Percentiles rank a stretch among this genome's conserved stretches.
Conservation (phyloP, 805 yeast genomes). For the Yarrowia hollandica region DNA sequence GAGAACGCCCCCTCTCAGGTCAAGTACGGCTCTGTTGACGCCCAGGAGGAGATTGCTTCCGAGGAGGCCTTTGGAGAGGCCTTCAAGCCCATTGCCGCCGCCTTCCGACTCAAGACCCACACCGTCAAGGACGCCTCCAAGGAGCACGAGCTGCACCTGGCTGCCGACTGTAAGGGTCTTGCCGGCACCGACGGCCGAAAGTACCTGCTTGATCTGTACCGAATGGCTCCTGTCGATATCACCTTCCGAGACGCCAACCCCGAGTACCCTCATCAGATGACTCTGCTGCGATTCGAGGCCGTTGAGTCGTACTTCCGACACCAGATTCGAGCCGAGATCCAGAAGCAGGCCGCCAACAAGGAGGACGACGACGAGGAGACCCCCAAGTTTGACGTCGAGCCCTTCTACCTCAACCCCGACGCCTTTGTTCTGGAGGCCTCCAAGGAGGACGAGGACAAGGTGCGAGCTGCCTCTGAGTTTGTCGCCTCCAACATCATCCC, state of each 20-base stretch:
- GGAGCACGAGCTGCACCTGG: slow-evolving; percentile 51
- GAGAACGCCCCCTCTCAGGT: slow-evolving; percentile 52
- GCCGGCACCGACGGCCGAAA: slow-evolving; percentile 80
- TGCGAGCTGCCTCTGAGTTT: slow-evolving; percentile 67
- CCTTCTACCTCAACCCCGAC: slow-evolving; percentile 75
- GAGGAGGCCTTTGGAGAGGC: slow-evolving; percentile 56
- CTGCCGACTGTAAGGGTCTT: slow-evolving; percentile 85
- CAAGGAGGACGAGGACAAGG: slow-evolving; percentile 58
- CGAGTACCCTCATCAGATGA: slow-evolving; percentile 79
- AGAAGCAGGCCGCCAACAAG: slow-evolving; percentile 43
- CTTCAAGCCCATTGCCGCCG: slow-evolving; percentile 63
- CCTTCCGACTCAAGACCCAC: slow-evolving; percentile 77
- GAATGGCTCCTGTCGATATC: slow-evolving; percentile 82
- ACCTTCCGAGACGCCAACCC: slow-evolving; percentile 61
- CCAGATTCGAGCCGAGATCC: slow-evolving; percentile 59
- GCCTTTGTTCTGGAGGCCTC: slow-evolving; percentile 51
- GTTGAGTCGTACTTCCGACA: slow-evolving; percentile 86
- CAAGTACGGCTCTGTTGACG: slow-evolving; percentile 74
- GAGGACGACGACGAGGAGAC: slow-evolving; percentile 45
- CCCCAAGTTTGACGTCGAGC: slow-evolving; percentile 36
- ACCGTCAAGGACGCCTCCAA: slow-evolving; percentile 52
- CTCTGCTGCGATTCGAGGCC: slow-evolving; percentile 81
- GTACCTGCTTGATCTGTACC: slow-evolving; percentile 79
- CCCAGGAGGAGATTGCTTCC: slow-evolving; percentile 50
- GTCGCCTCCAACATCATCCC: slow-evolving; percentile 62